Percentiles rank a stretch among this genome's conserved stretches.
Conservation (phyloP, 805 yeast genomes). For the Wickerhamomyces strasburgensis region DNA sequence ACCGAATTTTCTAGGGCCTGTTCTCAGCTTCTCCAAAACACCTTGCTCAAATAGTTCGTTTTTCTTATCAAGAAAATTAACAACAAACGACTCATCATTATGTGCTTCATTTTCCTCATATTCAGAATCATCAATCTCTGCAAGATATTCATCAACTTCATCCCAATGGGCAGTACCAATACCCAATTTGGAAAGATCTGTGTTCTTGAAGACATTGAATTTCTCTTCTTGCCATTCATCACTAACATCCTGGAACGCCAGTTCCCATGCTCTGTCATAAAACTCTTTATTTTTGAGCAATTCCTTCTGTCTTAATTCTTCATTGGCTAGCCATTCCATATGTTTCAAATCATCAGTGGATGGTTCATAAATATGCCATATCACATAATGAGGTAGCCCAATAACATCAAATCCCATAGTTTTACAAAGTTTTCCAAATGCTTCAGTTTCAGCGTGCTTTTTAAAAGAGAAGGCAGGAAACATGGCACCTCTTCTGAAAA, state of each 20-base stretch:
- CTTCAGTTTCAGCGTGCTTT: constrained; percentile 97
- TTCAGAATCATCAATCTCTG: constrained; percentile 19
- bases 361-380: constrained; percentile 97
- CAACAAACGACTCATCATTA: constrained; percentile 19
- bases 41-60: constrained; percentile 20
- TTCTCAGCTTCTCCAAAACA: constrained; percentile 16
- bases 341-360: constrained; percentile 84
- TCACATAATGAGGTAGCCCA: constrained; percentile 91
- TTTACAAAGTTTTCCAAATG: constrained; percentile 85
- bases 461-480: constrained; percentile 96
- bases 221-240: constrained; percentile 71
- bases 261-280: constrained; percentile 67
- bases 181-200: constrained; percentile 52
- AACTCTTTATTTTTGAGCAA: constrained; percentile 59
- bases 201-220: constrained; percentile 65
- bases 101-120: constrained; percentile 4
- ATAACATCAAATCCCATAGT: constrained; percentile 82
- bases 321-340: constrained; percentile 87
- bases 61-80: constrained; percentile 15
- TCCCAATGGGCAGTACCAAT: constrained; percentile 63
- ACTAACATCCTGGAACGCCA: constrained; percentile 73
- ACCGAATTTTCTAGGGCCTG: constrained; percentile 20
- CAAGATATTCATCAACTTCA: constrained; percentile 43
- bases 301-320: constrained; percentile 60
- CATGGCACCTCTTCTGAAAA: constrained; percentile 83